Evolutionary conservation across 352 stramenopile species (phyloP), one percentile per base, ranked within the genome.

Genomic region (Phytophthora chlamydospora): DNA sequence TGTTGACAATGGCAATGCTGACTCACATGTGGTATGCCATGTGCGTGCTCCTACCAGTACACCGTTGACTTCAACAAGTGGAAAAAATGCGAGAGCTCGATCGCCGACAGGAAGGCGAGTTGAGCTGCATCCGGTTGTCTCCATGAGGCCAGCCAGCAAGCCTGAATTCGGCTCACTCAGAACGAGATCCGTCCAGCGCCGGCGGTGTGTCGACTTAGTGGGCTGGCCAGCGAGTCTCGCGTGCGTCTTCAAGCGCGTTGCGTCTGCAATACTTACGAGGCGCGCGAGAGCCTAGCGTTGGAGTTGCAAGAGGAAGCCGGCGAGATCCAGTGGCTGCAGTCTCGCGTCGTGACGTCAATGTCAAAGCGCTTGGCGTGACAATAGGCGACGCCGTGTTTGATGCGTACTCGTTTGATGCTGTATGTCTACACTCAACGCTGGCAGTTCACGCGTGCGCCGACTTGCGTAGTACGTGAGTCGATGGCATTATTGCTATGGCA

Each of bases 301-400:
- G 40, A 53, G 41, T 54, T 9, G 53, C 46, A 42, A 51, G 51
- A 63, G 34, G 44, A 32, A 63, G 52, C 52, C 60, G 60, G 62
- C 36, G 14, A 21, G 21, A 39, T 29, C n/a, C 33, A 42, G 40
- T 43, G 36, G 33, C 35, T 46, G 27, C 39, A 16, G 46, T 44
- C 31, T 35, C 16, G 17, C 24, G 39, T 47, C 6, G 46, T 38
- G 29, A 65, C 16, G 33, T 24, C 10, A 16, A 32, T 19, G 42
- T 29, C 24, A 29, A 29, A 29, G 24, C 2, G 24, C 24, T 29
- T 6, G 24, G 24, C 24, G 24, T 29, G 24, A 29, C 24, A 29
- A 6, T 6, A 24, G 21, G 21, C 21, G 21, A 24, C 21, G 21
- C 1, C 24, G 24, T 29, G 24, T 29, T 29, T 29, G 24, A 29